phyloP scores from a whole-genome alignment of 2,329 filamentous ascomycete genomes.

The Diplocarpon rosae region DNA sequence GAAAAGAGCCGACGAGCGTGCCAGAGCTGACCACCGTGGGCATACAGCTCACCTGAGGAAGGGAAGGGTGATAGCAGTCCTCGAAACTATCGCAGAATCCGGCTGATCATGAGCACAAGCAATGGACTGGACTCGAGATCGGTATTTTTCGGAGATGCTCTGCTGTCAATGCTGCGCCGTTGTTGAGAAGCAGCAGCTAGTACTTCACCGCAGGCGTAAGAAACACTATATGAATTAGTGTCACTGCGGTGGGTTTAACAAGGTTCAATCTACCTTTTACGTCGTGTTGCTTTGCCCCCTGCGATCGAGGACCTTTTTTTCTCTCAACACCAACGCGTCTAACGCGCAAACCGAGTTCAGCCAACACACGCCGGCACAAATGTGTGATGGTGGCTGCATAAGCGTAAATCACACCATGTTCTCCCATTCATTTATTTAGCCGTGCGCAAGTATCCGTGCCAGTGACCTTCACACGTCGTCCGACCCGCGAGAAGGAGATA shows the following conservation, averaged over 20 bases:
- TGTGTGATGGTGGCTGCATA: slow-evolving; percentile 9
- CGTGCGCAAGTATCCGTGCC: too few relatives aligned
- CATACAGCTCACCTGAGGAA: background rate
- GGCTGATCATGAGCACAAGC: background rate
- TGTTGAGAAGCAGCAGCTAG: background rate
- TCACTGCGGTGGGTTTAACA: too few relatives aligned
- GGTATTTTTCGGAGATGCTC: too few relatives aligned
- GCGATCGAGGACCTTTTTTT: too few relatives aligned
- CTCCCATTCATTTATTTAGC: background rate
- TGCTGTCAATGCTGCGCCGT: background rate
- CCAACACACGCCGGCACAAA: slow-evolving; percentile 4
- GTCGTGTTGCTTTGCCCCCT: too few relatives aligned
- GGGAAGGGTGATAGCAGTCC: too few relatives aligned
- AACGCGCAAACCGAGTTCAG: background rate
- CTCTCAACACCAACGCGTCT: too few relatives aligned
- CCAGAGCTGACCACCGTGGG: slow-evolving; percentile 1
- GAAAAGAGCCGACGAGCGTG: background rate
- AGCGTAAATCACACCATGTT: background rate
- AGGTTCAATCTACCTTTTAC: too few relatives aligned
- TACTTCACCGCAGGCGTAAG: too few relatives aligned
- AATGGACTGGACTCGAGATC: background rate
- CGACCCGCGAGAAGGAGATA: too few relatives aligned
- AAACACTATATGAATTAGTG: too few relatives aligned
- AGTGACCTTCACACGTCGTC: too few relatives aligned
- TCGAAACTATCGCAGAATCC: background rate